Base-by-base conservation (phyloP, 1,284 basidiomycete species). In the Anthracocystis walkeri region DNA sequence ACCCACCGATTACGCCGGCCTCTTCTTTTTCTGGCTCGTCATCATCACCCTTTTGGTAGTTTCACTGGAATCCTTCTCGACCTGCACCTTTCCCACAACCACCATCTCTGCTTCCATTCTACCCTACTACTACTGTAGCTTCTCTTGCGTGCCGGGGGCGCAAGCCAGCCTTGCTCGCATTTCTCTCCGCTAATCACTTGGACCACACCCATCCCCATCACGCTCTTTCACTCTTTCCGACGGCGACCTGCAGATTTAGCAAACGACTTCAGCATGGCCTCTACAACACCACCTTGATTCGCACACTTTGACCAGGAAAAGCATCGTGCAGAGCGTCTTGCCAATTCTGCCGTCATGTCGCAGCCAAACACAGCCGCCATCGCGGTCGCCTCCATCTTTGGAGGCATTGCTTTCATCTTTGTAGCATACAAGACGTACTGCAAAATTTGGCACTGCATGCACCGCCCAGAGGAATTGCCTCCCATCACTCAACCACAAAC, bases 301-400 rank as follows among this genome's bases (percentile, higher is more conserved):
- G 40, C 49, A 29, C 46, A 25, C 31, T 51, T 23, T 45, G 35
- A 29, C 14, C 27, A 33, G 10, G 10, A 21, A 42, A 45, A 57
- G 7, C 44, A 44, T 25, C 31, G 7, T 6, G 2, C 33, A 16
- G 7, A 31, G 16, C 29, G 46, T 18, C 48, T 29, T 10, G 38
- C 25, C 20, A 25, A 20, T 2, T 12, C 29, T 20, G n/a, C 31
- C 45, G 14, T 25, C 59, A 82, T 82, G 80, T 68, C 64, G 23
- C 80, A 82, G 42, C 80, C 80, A 31, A 58, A 60, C 12, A 80
- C 78, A 10, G 80, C 80, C 40, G 80, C 70, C 53, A 79, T 80
- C 33, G 66, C 49, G 21, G 78, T 82, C 6, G 80, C 64, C 49
- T 40, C 69, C 58, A 82, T 82, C 64, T 82, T 82, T 53, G 68